Percentiles rank a stretch among this genome's conserved stretches.
Conservation (phyloP, 83 land plant genomes). For the Larix sibirica region DNA sequence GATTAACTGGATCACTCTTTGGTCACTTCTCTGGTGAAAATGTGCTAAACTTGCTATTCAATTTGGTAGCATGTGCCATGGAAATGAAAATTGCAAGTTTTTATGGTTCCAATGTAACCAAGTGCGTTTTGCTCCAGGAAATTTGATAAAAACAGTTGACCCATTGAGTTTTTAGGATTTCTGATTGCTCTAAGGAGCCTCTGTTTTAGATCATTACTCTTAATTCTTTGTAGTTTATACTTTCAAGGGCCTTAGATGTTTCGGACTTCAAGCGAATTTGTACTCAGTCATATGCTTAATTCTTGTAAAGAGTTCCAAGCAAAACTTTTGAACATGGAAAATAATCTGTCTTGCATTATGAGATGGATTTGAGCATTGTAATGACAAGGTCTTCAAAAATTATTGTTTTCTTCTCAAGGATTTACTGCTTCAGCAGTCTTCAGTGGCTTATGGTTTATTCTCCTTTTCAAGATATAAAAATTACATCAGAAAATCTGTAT, state of each 20-base stretch:
- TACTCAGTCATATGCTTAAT: neutral
- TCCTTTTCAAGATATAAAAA: too few species aligned
- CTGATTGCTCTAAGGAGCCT: neutral
- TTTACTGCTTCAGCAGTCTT: too few species aligned
- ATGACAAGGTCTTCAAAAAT: neutral
- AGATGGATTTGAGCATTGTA: neutral
- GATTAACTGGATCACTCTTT: neutral
- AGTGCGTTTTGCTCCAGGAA: neutral
- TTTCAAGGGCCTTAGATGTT: neutral
- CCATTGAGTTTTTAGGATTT: neutral
- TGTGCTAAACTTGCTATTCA: neutral
- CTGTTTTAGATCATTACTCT: neutral
- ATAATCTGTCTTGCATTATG: neutral
- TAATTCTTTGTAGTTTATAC: slow-evolving; percentile 1
- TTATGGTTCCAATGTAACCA: neutral
- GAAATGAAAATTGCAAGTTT: neutral
- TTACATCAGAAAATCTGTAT: too few species aligned
- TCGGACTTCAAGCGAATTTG: neutral
- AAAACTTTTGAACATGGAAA: neutral
- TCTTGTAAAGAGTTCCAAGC: slow-evolving; percentile 2
- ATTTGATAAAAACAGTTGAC: neutral
- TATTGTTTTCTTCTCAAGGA: too few species aligned
- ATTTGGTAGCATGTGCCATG: neutral
- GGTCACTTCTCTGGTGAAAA: neutral
- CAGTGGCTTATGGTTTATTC: too few species aligned